These are phyloP conservation scores for Orobanche coerulescens DNA, from an alignment of 257 asterid genomes.

Conservation along the genomic window DNA sequence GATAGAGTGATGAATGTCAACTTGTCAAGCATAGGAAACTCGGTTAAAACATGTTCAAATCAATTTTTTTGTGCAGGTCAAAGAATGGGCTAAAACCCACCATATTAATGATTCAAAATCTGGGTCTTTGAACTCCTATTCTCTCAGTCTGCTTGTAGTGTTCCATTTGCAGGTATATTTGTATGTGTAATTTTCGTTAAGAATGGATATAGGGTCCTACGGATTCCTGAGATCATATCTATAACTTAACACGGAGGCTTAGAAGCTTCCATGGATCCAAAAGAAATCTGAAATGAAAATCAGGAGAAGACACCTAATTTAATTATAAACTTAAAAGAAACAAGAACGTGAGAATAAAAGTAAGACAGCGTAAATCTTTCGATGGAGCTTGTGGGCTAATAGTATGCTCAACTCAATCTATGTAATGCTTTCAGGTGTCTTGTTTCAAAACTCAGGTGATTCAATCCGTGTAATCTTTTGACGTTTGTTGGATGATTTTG, in stretches of 20 bases:
- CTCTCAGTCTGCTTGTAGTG: conserved; percentile 75
- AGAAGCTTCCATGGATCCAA: neutral
- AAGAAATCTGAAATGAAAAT: neutral
- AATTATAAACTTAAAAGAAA: neutral
- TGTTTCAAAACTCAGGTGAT: too few species aligned
- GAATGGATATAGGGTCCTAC: neutral
- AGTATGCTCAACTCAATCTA: neutral
- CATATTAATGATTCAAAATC: conserved; percentile 67
- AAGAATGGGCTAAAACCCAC: conserved; percentile 92
- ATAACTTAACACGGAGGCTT: conserved; percentile 8
- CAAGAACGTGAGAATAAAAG: conserved; percentile 11
- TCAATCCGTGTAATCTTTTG: conserved; percentile 1
- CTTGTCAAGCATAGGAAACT: neutral
- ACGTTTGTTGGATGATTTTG: conserved; percentile 3
- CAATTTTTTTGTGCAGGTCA: conserved; percentile 58
- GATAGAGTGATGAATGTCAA: conserved; percentile 11
- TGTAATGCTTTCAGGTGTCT: conserved; percentile 13
- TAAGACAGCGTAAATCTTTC: conserved; percentile 6
- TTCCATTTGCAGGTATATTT: conserved; percentile 85
- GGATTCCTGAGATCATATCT: conserved; percentile 11
- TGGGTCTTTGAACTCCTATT: conserved; percentile 79
- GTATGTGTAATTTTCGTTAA: conserved; percentile 9
- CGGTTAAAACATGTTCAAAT: conserved; percentile 15
- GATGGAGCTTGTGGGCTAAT: neutral
- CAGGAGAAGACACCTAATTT: conserved; percentile 3